Base-by-base conservation (phyloP, 805 yeast species). In the Hanseniaspora nectarophila region DNA sequence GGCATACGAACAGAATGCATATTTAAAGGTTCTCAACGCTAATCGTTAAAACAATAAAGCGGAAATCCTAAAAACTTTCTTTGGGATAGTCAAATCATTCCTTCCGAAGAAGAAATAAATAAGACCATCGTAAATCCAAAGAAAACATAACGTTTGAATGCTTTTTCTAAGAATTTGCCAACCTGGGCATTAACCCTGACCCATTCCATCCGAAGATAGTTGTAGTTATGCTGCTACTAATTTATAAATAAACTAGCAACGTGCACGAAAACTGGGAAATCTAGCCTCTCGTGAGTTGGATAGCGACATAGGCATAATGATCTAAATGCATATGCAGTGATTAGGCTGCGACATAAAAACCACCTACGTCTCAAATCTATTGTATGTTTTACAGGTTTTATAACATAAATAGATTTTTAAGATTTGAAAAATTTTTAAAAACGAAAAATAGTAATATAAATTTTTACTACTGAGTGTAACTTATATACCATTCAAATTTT, bases 151-250 rank as follows among this genome's bases (percentile, higher is more conserved):
- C 13, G 20, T 23, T 15, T 26, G 62, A 70, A 70, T 75, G 76
- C 79, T 85, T 73, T 59, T 60, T 90, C 74, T 85, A 68, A 82
- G 46, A 84, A 83, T 83, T 89, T 81, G 95, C 89, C 95, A 95
- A 81, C 95, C 86, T 95, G 95, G 97, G 87, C 72, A 67, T 74
- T 82, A 48, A 34, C 53, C 75, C 90, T 82, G 89, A 76, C 75
- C 71, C 76, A 84, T 69, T 65, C 71, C 59, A 54, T 51, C 55
- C 56, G 44, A 43, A 54, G 64, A 59, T 57, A 48, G 45, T 20
- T 32, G 58, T 59, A 60, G 57, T 64, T 61, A 62, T 59, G 56
- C 55, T 20, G 42, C 15, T 40, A 33, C 42, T 23, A 33, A 12
- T 20, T 34, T 34, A 20, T 34, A 4, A 34, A 34, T 20, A 34